Base-by-base conservation (phyloP, 306 rosid species). In the Cicer arietinum region DNA sequence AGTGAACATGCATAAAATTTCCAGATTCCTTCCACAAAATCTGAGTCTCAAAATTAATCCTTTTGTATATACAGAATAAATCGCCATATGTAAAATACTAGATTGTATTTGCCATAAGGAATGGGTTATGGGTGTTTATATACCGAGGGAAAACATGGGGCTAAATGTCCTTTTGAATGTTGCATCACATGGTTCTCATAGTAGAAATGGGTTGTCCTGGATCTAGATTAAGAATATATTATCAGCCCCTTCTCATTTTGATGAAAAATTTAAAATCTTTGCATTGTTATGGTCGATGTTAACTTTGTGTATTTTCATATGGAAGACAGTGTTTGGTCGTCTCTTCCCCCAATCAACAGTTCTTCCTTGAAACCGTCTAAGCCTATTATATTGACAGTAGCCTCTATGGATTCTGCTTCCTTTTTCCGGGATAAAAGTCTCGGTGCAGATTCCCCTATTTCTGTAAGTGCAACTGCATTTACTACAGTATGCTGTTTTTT, bases 251-350 rank as follows among this genome's bases (percentile, higher is more conserved):
- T 73, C 72, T 40, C 35, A 56, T 43, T 75, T 44, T 35, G 22
- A 17, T 1, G 64, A 71, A 39, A 50, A 54, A 52, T 65, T 67
- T 45, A 41, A 60, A 69, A 45, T 60, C 53, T 54, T 66, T 53
- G 45, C 16, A 9, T 53, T 66, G 16, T 39, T 70, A 42, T 48
- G 50, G 17, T 72, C 62, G 57, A 74, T 65, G 67, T 78, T 82
- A 76, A 82, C 75, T 74, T 74, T 56, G 17, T 74, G n/a, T 52
- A 57, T 85, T 69, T 79, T 71, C 70, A 81, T 78, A 72, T 87
- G 89, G 84, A 92, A 89, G 90, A 89, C 97, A 93, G 98, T 91
- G 98, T 93, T 81, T 93, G 97, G 98, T 91, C 97, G 14, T 85
- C 98, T 12, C 96, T 91, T 84, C 98, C 92, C 11, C 96, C 97